These are phyloP conservation scores for Oryza meyeriana DNA, from an alignment of 176 grass and related monocot genomes.

Conservation along the genomic window DNA sequence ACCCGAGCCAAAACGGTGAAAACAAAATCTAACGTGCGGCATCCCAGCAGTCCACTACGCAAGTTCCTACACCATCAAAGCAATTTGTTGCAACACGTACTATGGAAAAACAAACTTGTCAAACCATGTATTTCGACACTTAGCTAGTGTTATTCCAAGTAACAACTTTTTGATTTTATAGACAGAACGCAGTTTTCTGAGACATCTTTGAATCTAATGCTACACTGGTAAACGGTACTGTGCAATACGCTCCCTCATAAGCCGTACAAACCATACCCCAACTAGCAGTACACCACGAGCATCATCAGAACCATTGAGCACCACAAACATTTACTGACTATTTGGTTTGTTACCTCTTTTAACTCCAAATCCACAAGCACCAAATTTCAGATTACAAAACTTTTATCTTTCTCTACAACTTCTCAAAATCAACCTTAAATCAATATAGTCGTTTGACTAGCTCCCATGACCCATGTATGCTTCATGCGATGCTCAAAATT, in stretches of 20 bases:
- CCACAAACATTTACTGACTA: not conserved
- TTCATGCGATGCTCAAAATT: not conserved
- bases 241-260: not conserved
- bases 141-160: too few relatives aligned
- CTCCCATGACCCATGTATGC: not conserved
- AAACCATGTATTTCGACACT: too few relatives aligned
- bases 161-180: not conserved
- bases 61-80: too few relatives aligned
- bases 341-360: not conserved
- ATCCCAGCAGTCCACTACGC: too few relatives aligned
- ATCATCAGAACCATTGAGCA: not conserved
- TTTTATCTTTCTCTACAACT: not conserved
- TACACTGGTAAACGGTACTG: not conserved
- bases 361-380: not conserved
- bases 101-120: too few relatives aligned
- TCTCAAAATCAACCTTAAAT: not conserved
- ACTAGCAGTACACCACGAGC: not conserved
- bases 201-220: too few relatives aligned
- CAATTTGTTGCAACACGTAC: too few relatives aligned
- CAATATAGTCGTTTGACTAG: not conserved
- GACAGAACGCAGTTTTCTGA: too few relatives aligned
- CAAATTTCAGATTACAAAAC: not conserved
- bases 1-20: too few relatives aligned
- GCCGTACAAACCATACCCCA: not conserved
- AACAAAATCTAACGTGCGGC: too few relatives aligned